Base-by-base conservation (phyloP, 768 basidiomycete genomes). In the Leccinum sublutescens region DNA sequence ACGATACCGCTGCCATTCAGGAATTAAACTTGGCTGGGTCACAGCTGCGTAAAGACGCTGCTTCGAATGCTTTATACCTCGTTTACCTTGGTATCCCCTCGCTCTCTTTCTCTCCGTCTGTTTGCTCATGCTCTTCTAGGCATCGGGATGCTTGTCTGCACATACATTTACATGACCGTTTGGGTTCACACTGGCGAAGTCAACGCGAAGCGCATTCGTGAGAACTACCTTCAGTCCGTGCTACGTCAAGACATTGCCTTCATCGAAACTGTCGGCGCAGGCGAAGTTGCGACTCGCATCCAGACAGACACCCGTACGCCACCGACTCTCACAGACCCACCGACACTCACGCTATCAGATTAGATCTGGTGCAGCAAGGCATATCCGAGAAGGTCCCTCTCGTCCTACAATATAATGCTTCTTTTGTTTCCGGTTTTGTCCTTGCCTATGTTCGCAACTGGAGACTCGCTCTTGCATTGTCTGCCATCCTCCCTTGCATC, bases 241-340 rank as follows among this genome's bases (percentile, higher is more conserved):
- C 78, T 98, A 5, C 85, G 93, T 40, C 95, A 97, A 68, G 87
- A 93, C 60, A 87, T 95, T 62, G 86, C 88, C 14, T 97, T 83
- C 76, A 96, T 97, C 68, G 95, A 98, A 71, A 84, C 87, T 19
- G 83, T 96, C 56, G 94, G 95, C 40, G 88, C 95, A 5, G 95
- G 95, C 58, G 95, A 97, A 69, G 88, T 98, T 19, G 89, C 95
- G 0, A 96, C 95, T 10, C 85, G 94, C 48, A 97, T 97, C 62
- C 88, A 92, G 70, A 91, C 90, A 0, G 89, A 92, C n/a, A 91
- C 89, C 23, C 91, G 89, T 89, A 68, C 62, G 85, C 76, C 11
- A 10, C 9, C 40, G 40, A n/a, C 40, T n/a, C 17, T 9, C 40
- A 40, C 17, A 40, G 40, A 21, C 6, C 23, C 56, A 17, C 50